Evolutionary conservation across 768 basidiomycete species (phyloP), one percentile per base, ranked within the genome.

Genomic region (Russula earlei): DNA sequence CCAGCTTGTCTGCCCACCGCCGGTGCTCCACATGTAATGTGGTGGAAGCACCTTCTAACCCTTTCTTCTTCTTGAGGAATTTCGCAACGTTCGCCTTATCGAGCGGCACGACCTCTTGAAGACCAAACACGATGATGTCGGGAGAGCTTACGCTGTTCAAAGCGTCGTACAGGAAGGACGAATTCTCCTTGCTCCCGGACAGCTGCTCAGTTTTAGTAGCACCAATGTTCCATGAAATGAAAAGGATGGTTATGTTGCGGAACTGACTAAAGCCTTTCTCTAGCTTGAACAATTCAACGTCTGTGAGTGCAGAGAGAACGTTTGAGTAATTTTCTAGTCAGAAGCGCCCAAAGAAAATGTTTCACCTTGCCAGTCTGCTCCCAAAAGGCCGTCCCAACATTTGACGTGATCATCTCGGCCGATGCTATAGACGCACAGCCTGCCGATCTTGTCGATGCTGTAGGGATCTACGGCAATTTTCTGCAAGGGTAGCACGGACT

Each of bases 101-200:
- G n/a, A 99, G 79, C 66, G 96, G 92, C 58, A 99, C 91, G 37
- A 97, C 79, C 70, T 98, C 95, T 69, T 99, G 95, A 69, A 98
- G 87, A 2, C 93, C 93, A 63, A 99, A 95, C 4, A 83, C 80
- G 60, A 99, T 86, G 63, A 98, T 84, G 60, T 97, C 94, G 3
- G 95, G 89, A 11, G 70, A 65, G 12, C 88, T 82, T 36, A 85
- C 82, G 63, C 84, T 87, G 4, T 69, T 74, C 11, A 98, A 74
- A 2, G 80, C 82, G 20, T 91, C 78, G n/a, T 78, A 73, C n/a
- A 99, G 72, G 74, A 97, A 93, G 54, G 74, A 79, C 55, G 79
- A 70, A 67, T 93, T 97, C n/a, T 79, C 82, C 2, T 75, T 65
- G n/a, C 79, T 78, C 20, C 81, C 80, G 0, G 66, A 68, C 8